phyloP scores from a whole-genome alignment of 129 eudicot genomes.

The Arctium minus region DNA sequence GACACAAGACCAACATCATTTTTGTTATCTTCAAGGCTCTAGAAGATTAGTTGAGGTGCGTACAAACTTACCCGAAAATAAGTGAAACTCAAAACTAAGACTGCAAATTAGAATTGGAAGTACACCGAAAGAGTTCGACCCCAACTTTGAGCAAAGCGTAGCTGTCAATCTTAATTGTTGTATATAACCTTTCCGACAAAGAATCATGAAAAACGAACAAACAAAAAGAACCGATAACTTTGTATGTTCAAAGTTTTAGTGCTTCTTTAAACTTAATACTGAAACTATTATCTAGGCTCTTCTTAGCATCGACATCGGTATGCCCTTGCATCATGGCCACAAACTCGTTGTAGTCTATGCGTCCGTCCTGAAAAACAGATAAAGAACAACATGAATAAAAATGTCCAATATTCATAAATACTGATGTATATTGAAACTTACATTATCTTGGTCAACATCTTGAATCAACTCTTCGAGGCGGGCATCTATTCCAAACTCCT shows the following conservation, averaged over 20 bases:
- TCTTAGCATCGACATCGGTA: constrained; percentile 41
- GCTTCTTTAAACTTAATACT: constrained; percentile 51
- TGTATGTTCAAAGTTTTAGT: constrained; percentile 26
- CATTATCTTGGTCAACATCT: constrained; percentile 66
- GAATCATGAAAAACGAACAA: neutral
- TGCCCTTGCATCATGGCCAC: constrained; percentile 75
- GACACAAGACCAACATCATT: neutral
- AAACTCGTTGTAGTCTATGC: constrained; percentile 68
- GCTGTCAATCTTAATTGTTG: neutral
- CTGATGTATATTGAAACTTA: constrained; percentile 20
- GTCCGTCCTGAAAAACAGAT: constrained; percentile 49
- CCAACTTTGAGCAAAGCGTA: neutral
- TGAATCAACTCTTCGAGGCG: constrained; percentile 54
- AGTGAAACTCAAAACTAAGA: neutral
- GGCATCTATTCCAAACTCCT: constrained; percentile 51
- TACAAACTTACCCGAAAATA: neutral
- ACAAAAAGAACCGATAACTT: neutral
- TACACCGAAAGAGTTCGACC: neutral
- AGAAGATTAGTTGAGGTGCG: no score
- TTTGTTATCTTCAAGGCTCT: no score
- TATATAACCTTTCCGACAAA: neutral
- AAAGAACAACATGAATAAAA: neutral
- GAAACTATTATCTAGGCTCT: constrained; percentile 47
- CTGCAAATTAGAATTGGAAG: neutral
- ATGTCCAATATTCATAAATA: neutral